Evolutionary conservation across 2,329 filamentous ascomycete species (phyloP).

Genomic region (Dothideomycetes sp.): DNA sequence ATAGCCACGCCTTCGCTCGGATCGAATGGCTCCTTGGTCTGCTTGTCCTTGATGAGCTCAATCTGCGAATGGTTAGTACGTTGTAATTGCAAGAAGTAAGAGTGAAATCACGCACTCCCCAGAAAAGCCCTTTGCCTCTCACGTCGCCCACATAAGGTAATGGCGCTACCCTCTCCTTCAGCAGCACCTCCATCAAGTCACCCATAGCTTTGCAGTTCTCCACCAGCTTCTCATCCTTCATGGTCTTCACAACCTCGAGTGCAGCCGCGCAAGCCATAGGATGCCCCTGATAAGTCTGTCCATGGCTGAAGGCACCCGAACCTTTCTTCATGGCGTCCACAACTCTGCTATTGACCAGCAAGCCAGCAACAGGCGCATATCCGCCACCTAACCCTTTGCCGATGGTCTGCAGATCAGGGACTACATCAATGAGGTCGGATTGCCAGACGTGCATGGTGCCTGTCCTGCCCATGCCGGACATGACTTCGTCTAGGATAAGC

Average conservation of each 20-base stretch:
- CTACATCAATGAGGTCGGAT: constrained; percentile 37
- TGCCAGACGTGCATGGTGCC: constrained; percentile 53
- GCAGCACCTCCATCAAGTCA: constrained; percentile 29
- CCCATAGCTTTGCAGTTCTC: constrained; percentile 49
- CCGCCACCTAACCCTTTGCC: constrained; percentile 58
- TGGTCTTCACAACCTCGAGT: constrained; percentile 50
- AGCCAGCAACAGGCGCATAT: constrained; percentile 49
- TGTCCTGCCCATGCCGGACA: constrained; percentile 55
- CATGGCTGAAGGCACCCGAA: constrained; percentile 43
- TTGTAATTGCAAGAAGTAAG: too few relatives aligned
- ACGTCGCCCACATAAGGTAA: constrained; percentile 49
- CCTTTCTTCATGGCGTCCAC: constrained; percentile 35
- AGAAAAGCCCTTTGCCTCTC: constrained; percentile 48
- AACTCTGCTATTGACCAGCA: constrained; percentile 45
- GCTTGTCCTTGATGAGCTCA: constrained; percentile 47
- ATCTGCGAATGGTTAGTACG: constrained; percentile 28
- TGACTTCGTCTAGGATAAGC: constrained; percentile 70
- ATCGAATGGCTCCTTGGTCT: constrained; percentile 43
- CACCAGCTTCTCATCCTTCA: constrained; percentile 46
- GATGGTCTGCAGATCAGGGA: constrained; percentile 55
- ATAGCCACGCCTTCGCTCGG: constrained; percentile 33
- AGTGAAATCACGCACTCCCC: constrained; percentile 43
- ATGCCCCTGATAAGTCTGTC: constrained; percentile 54
- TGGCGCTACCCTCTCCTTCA: constrained; percentile 32
- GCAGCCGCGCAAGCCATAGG: constrained; percentile 50